These are phyloP conservation scores for Dactylis glomerata DNA, from an alignment of 176 grass and related monocot genomes.

Conservation along the genomic window DNA sequence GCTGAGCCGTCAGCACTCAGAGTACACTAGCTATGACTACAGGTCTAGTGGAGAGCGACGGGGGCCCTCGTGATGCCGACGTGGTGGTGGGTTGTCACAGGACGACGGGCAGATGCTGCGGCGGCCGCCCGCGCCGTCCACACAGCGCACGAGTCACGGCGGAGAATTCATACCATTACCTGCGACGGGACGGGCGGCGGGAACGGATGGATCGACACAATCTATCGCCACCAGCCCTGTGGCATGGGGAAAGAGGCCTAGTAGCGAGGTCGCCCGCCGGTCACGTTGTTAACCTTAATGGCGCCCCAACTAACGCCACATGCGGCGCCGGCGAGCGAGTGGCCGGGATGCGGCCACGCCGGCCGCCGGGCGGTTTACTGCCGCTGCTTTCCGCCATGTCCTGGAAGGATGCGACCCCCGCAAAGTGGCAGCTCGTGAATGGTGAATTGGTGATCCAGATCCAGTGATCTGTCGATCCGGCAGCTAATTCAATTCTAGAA, in stretches of 20 bases:
- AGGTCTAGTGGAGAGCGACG: neutral
- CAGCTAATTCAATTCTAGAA: neutral
- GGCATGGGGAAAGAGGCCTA: neutral
- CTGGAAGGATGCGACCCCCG: neutral
- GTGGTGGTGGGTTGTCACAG: neutral
- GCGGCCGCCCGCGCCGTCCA: conserved; percentile 1
- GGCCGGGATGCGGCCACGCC: conserved; percentile 24
- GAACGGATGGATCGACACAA: neutral
- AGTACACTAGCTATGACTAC: neutral
- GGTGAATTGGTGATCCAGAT: neutral
- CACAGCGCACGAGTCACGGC: neutral
- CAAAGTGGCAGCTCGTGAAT: neutral
- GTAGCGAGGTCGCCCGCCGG: neutral
- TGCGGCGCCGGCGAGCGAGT: neutral
- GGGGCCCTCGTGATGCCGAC: neutral
- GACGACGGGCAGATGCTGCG: neutral
- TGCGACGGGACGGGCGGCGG: neutral
- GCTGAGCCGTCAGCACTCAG: neutral
- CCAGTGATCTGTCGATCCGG: neutral
- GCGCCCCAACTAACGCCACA: conserved; percentile 1
- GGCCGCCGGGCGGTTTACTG: neutral
- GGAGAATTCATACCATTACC: neutral
- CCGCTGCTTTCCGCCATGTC: neutral
- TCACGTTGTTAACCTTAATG: neutral
- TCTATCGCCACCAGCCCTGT: neutral